Evolutionary conservation across 2,329 filamentous ascomycete species (phyloP), one percentile per base, ranked within the genome.

Genomic region (Cladosporium sp.): DNA sequence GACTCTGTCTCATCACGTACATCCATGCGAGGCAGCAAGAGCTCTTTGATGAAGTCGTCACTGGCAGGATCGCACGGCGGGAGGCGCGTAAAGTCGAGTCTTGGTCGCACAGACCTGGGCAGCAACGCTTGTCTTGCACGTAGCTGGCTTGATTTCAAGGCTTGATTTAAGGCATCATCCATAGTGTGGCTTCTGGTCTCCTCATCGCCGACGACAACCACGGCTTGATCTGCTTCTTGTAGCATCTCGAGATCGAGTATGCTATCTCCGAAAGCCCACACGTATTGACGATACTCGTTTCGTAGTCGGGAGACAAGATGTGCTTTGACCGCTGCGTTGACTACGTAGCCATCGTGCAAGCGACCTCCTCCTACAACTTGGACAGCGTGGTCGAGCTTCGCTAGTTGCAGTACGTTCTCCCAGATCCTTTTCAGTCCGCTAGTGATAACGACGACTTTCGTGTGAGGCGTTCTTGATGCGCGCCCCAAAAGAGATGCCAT

Each of bases 261-360:
- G 55, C 81, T 80, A 56, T 84, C 80, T 15, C 82, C 81, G 56
- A 86, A 80, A 0, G 79, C 82, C 61, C 69, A 75, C 15, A 83
- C 75, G 36, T 71, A 62, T 22, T 71, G 40, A 0, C 64, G 3
- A 34, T 73, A 54, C 0, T 15, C 15, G 0, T 67, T 20, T 47
- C 63, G 66, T 17, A 84, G 60, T 2, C 60, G 66, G 1, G 47
- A 44, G 1, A 82, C 77, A 18, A 84, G 37, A 0, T 58, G 58
- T 1, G 66, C 73, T 61, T 85, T 86, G 19, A 77, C 64, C 0
- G 53, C 56, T 7, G 73, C 65, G 0, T 76, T 80, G 22, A 86
- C 69, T 9, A 84, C 71, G 19, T 75, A 68, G 0, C 67, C 70
- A 50, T 80, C 72, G 1, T 61, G 50, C 19, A 80, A 58, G 2